These are phyloP conservation scores for Andrographis paniculata DNA, from an alignment of 305 asterid species.

Conservation along the genomic window DNA sequence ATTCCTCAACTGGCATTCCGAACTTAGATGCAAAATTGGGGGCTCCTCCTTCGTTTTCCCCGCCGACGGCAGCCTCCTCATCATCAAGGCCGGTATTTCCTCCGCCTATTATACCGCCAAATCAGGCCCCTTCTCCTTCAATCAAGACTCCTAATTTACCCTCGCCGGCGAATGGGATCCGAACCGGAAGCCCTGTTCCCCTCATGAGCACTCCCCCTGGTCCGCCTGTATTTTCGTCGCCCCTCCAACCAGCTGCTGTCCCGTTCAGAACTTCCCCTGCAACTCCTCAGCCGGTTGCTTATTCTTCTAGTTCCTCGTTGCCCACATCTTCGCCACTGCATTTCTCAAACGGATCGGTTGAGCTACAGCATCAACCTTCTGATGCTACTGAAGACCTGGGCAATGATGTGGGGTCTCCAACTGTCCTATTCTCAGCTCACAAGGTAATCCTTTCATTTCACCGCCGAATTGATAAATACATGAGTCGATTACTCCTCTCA, in stretches of 20 bases:
- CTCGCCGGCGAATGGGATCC: conserved; percentile 56
- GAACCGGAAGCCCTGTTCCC: conserved; percentile 52
- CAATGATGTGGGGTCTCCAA: conserved; percentile 47
- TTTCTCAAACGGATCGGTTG: conserved; percentile 59
- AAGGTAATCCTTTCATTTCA: conserved; percentile 40
- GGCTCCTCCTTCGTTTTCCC: conserved; percentile 33
- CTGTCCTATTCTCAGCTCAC: conserved; percentile 79
- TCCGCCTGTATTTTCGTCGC: conserved; percentile 91
- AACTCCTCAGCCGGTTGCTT: conserved; percentile 84
- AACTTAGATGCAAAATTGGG: conserved; percentile 37
- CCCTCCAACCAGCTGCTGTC: conserved; percentile 91
- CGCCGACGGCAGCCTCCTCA: conserved; percentile 31
- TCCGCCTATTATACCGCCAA: conserved; percentile 52
- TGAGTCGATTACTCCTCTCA: not conserved
- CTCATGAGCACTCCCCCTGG: conserved; percentile 93
- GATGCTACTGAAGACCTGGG: conserved; percentile 42
- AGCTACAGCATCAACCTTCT: conserved; percentile 49
- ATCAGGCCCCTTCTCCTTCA: conserved; percentile 61
- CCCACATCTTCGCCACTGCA: conserved; percentile 72
- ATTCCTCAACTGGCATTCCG: conserved; percentile 32
- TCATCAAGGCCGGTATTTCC: conserved; percentile 49
- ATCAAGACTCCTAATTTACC: conserved; percentile 55
- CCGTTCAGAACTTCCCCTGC: conserved; percentile 95
- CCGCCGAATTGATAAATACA: not conserved
- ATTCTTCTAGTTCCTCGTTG: conserved; percentile 61